Evolutionary conservation across 768 basidiomycete genomes (phyloP).

Genomic region (Crepidotus variabilis): DNA sequence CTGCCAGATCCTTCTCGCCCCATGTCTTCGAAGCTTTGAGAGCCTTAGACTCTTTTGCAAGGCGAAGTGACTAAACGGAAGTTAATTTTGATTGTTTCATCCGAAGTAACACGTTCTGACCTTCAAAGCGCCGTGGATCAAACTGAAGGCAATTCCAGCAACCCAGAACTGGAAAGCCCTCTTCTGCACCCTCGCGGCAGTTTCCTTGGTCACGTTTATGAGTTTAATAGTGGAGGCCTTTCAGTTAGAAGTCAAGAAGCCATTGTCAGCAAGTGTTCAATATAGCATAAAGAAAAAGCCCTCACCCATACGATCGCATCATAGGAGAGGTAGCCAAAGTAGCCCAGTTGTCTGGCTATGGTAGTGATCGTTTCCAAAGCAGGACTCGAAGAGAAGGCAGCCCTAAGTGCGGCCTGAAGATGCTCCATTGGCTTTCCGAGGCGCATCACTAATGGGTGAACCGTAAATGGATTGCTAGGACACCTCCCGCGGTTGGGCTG

Average conservation of each 20-base stretch:
- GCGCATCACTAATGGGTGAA: constrained; percentile 66
- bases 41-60: constrained; percentile 57
- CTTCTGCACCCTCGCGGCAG: constrained; percentile 55
- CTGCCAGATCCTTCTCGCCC: constrained; percentile 67
- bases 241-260: neutral
- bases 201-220: constrained; percentile 55
- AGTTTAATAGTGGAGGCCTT: constrained; percentile 70
- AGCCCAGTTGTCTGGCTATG: constrained; percentile 80
- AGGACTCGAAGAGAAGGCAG: constrained; percentile 50
- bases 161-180: constrained; percentile 85
- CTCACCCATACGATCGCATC: constrained; percentile 87
- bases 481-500: neutral
- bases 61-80: constrained; percentile 47
- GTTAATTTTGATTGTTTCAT: neutral
- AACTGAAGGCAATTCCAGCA: constrained; percentile 78
- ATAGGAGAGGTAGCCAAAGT: constrained; percentile 82
- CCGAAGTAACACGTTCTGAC: constrained; percentile 27
- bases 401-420: constrained; percentile 82
- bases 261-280: neutral
- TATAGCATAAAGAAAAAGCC: neutral
- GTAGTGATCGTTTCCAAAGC: constrained; percentile 72
- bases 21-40: constrained; percentile 40
- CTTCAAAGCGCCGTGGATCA: constrained; percentile 68
- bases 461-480: too few relatives aligned
- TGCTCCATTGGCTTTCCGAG: constrained; percentile 94